Base-by-base conservation (phyloP, 1,139 yeast genomes). In the Kodamaea derodonti region DNA sequence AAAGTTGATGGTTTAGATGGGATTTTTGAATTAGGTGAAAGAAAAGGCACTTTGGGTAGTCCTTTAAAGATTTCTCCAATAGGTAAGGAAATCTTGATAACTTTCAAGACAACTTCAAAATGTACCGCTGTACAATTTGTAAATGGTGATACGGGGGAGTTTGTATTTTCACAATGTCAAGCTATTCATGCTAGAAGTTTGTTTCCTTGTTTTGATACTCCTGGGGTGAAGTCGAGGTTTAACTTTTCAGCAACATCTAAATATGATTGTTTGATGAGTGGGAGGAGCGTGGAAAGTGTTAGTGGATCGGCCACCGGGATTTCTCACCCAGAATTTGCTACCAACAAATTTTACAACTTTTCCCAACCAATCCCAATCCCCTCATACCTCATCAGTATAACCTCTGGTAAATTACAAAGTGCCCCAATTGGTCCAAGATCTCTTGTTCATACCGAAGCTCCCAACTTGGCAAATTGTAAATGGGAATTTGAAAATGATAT, bases 171-270 rank as follows among this genome's bases (percentile, higher is more conserved):
- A 1, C 72, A 66, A 45, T 65, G 72, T 47, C 68, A 66, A 46
- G 62, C 70, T 12, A 65, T 65, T 29, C 72, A 66, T 43, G 72
- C 72, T 12, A 47, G 72, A 34, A 59, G 66, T 30, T 51, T 66
- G 43, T 64, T 65, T 40, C 72, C 72, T 4, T 63, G 72, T 41
- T 66, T 66, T 42, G 72, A 66, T 44, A 65, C 70, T 8, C 72
- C 72, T 2, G 64, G 60, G 0, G 60, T 63, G 20, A 66, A 66
- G 37, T 57, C 63, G 2, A 50, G 61, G 1, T 65, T 53, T 42
- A 46, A 45, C 30, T 59, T 60, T 40, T 47, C 42, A n/a, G 64
- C 59, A 12, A 44, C 43, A 7, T 64, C 70, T 2, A 61, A 65
- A 4, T 52, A 49, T 31, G 56, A 56, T 4, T 53, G 57, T 3